These are phyloP conservation scores for Sugiyamaella americana DNA, from an alignment of 805 yeast species.

Conservation along the genomic window DNA sequence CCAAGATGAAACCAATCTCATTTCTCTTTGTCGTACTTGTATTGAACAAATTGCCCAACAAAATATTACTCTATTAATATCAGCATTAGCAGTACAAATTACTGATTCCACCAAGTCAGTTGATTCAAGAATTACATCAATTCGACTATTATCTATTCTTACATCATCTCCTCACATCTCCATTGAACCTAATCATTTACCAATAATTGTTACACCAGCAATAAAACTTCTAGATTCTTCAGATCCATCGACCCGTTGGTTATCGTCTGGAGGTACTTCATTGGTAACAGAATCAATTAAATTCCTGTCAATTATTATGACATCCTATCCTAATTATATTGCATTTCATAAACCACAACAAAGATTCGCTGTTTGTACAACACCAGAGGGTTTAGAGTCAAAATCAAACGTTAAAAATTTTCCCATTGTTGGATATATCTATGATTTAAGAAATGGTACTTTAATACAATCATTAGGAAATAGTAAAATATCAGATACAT, in stretches of 20 bases:
- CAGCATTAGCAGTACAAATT: slow-evolving; percentile 18
- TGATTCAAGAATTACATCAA: slow-evolving; percentile 17
- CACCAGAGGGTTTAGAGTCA: neutral
- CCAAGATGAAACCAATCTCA: slow-evolving; percentile 6
- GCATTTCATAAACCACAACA: slow-evolving; percentile 24
- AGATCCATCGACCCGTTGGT: slow-evolving; percentile 11
- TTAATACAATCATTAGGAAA: slow-evolving; percentile 14
- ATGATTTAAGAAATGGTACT: slow-evolving; percentile 20
- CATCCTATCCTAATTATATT: slow-evolving; percentile 15
- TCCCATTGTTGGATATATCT: slow-evolving; percentile 19
- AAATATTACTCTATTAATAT: slow-evolving; percentile 19
- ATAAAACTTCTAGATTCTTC: slow-evolving; percentile 11
- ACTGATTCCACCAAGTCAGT: slow-evolving; percentile 6
- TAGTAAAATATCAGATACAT: slow-evolving; percentile 1
- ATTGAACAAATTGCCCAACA: slow-evolving; percentile 18
- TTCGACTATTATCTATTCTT: slow-evolving; percentile 17
- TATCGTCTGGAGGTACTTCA: slow-evolving; percentile 15
- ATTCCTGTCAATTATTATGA: slow-evolving; percentile 17
- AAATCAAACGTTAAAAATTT: too few relatives aligned
- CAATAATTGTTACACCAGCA: slow-evolving; percentile 17
- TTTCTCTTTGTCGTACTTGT: slow-evolving; percentile 10
- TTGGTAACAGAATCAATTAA: slow-evolving; percentile 19
- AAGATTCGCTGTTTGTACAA: slow-evolving; percentile 17
- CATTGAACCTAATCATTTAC: slow-evolving; percentile 15
- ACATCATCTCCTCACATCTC: slow-evolving; percentile 15